Evolutionary conservation across 495 filamentous ascomycete species (phyloP).

Genomic region (Xylaria telfairii): DNA sequence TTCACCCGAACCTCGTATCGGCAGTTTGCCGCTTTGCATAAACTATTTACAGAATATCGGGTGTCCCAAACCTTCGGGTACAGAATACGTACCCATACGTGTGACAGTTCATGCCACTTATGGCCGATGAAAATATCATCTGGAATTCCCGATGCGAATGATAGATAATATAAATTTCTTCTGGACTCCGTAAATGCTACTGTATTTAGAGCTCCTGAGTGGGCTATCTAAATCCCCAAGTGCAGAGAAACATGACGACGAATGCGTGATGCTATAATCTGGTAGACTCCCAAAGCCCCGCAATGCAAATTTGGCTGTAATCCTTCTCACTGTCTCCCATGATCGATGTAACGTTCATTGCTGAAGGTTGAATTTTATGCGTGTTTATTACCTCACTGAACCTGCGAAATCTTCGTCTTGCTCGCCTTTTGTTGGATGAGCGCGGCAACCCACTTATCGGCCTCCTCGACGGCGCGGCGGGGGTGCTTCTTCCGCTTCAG

Average conservation of each 20-base stretch:
- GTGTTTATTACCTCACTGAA: slow-evolving; percentile 6
- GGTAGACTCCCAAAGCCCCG: background rate
- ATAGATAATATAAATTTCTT: background rate
- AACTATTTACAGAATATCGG: too few species aligned
- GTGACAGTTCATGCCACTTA: background rate
- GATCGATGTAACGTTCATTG: background rate
- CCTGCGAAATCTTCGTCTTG: slow-evolving; percentile 39
- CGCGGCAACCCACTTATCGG: slow-evolving; percentile 60
- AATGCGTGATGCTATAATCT: background rate
- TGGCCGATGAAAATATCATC: background rate
- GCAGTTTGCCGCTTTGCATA: too few species aligned
- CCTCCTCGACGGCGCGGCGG: slow-evolving; percentile 60
- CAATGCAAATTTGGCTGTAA: background rate
- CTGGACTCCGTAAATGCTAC: background rate
- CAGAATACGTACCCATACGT: too few species aligned
- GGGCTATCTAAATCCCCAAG: background rate
- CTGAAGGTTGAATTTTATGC: background rate
- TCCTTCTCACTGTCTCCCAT: background rate
- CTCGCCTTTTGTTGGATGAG: slow-evolving; percentile 52
- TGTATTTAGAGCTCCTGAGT: too few species aligned
- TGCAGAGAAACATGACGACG: too few species aligned
- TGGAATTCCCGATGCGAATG: background rate
- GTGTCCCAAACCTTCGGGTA: too few species aligned
- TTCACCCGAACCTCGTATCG: too few species aligned
- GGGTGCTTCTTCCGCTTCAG: slow-evolving; percentile 69